These are phyloP conservation scores for Quercus alba DNA, from an alignment of 306 rosid species.

Conservation along the genomic window DNA sequence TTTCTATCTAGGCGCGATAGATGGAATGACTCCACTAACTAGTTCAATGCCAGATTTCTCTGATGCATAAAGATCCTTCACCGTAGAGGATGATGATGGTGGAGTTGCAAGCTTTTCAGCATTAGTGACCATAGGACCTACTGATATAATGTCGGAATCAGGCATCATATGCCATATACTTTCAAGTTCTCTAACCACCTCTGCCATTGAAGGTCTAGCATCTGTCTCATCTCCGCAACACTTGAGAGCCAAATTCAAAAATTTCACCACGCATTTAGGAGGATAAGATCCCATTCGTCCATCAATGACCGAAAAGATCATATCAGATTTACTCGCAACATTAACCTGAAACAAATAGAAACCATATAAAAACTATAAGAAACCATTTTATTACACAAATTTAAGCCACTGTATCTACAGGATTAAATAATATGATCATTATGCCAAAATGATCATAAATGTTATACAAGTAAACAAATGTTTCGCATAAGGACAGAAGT, in stretches of 20 bases:
- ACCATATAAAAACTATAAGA: neutral
- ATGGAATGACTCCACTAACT: conserved; percentile 73
- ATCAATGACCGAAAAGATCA: conserved; percentile 65
- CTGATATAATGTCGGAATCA: conserved; percentile 42
- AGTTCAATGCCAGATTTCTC: conserved; percentile 89
- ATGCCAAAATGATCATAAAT: neutral
- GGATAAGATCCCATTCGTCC: conserved; percentile 80
- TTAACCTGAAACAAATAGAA: conserved; percentile 46
- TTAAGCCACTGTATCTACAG: too few species aligned
- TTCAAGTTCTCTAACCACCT: conserved; percentile 83
- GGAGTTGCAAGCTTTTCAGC: conserved; percentile 38
- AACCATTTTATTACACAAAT: neutral
- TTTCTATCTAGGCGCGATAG: conserved; percentile 80
- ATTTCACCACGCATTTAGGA: conserved; percentile 65
- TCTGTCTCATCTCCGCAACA: conserved; percentile 75
- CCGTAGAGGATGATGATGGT: conserved; percentile 56
- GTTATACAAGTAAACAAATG: neutral
- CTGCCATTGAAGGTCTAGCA: conserved; percentile 78
- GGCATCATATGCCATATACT: conserved; percentile 68
- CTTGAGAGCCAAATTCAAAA: conserved; percentile 64
- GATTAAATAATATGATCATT: neutral
- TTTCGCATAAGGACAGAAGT: too few species aligned
- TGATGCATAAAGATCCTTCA: conserved; percentile 51
- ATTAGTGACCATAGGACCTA: conserved; percentile 26
- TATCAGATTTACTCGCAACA: conserved; percentile 56